phyloP scores from a whole-genome alignment of 1,284 basidiomycete species.

The Malassezia equina region DNA sequence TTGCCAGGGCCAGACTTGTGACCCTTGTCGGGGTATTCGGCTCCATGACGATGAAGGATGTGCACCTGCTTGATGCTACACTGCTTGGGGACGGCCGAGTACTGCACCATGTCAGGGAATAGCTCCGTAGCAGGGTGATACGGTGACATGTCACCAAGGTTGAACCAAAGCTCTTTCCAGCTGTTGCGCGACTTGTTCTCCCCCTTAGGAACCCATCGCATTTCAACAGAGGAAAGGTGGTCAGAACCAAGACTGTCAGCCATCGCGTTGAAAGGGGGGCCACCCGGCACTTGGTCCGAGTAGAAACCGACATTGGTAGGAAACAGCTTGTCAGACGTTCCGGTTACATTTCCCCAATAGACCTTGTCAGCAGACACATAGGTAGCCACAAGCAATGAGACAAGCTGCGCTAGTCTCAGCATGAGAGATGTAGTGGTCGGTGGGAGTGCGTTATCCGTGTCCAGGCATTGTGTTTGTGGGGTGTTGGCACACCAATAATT shows the following conservation, averaged over 20 bases:
- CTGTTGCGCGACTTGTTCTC: constrained; percentile 1
- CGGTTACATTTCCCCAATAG: constrained; percentile 4
- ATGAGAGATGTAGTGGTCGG: background rate
- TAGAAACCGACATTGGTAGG: constrained; percentile 36
- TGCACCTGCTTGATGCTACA: constrained; percentile 7
- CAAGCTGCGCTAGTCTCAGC: background rate
- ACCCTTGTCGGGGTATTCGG: constrained; percentile 5
- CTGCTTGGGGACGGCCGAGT: constrained; percentile 4
- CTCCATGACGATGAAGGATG: constrained; percentile 5
- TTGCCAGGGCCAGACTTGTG: constrained; percentile 2
- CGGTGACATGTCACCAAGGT: constrained; percentile 18
- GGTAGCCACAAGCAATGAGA: background rate
- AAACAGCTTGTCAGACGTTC: constrained; percentile 20
- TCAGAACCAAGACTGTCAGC: constrained; percentile 19
- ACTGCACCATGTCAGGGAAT: constrained; percentile 1
- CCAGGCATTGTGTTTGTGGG: background rate
- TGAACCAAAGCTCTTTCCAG: constrained; percentile 25
- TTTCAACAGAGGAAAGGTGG: constrained; percentile 20
- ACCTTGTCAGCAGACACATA: background rate
- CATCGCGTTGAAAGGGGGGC: constrained; percentile 30
- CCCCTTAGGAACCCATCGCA: constrained; percentile 21
- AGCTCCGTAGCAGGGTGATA: background rate
- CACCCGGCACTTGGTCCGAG: constrained; percentile 22
- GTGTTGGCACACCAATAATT: background rate
- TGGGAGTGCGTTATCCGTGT: background rate